A percentile compares a stretch with the other conserved stretches of the same genome.
phyloP scores from a whole-genome alignment of 345 rosid genomes.

The Acer saccharum region DNA sequence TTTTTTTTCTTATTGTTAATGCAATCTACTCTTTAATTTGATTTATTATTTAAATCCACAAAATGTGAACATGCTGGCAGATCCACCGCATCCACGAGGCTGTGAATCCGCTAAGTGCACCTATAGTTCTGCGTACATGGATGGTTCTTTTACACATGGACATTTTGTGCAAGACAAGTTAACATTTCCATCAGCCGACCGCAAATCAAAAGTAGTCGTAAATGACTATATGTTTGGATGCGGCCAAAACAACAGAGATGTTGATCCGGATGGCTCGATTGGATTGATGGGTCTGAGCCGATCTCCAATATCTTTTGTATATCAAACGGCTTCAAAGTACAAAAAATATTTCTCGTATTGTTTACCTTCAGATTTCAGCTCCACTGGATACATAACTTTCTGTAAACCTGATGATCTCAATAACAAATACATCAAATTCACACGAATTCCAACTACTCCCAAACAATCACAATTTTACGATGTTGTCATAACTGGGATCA shows the following conservation, averaged over 20 bases:
- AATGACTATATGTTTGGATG: conserved; percentile 32
- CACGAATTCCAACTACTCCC: conserved; percentile 15
- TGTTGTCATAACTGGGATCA: no score
- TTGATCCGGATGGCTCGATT: no score
- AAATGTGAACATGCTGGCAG: conserved; percentile 3
- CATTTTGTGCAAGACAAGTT: not conserved
- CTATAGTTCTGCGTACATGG: conserved; percentile 25
- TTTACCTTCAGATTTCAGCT: conserved; percentile 30
- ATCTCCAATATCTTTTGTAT: conserved; percentile 18
- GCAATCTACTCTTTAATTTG: no score
- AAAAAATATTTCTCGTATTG: conserved; percentile 36
- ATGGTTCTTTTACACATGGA: not conserved
- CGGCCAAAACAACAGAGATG: conserved; percentile 28
- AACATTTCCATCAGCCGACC: not conserved
- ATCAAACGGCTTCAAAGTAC: conserved; percentile 27
- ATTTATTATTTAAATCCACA: no score
- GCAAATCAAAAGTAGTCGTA: not conserved
- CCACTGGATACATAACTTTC: conserved; percentile 30
- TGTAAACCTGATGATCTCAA: not conserved
- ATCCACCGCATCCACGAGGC: not conserved
- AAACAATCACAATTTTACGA: not conserved
- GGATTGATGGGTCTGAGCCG: no score
- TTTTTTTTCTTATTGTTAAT: no score
- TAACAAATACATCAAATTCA: conserved; percentile 15
- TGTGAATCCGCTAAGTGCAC: conserved; percentile 24